Evolutionary conservation across 139 green algal species (phyloP).

Genomic region (Chlorella sp.): DNA sequence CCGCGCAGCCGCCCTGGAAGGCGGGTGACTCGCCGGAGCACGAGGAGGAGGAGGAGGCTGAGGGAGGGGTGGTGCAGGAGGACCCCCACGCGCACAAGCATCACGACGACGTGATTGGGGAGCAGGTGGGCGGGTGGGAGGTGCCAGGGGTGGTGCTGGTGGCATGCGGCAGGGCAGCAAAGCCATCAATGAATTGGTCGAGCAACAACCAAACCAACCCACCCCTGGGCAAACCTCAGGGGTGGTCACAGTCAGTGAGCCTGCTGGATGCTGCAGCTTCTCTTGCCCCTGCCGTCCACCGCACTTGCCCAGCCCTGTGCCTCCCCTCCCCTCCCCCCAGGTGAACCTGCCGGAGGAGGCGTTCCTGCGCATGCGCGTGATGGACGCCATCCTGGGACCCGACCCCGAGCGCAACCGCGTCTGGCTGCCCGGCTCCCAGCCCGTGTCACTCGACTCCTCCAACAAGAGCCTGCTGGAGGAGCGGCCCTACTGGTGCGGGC

Average conservation of each 20-base stretch:
- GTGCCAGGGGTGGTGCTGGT: neutral
- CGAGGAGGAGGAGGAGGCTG: constrained; percentile 27
- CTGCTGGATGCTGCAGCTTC: too few species aligned
- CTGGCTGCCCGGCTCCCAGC: constrained; percentile 91
- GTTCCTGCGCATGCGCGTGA: constrained; percentile 34
- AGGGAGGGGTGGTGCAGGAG: neutral
- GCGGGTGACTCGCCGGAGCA: constrained; percentile 42
- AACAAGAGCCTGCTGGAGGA: constrained; percentile 75
- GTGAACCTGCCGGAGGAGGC: constrained; percentile 56
- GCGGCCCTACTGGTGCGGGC: constrained; percentile 32
- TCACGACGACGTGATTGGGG: constrained; percentile 90
- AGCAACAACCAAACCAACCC: too few species aligned
- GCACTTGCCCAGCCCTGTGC: neutral
- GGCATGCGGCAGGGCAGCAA: too few species aligned
- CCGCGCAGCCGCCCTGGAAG: constrained; percentile 80
- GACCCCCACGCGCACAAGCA: constrained; percentile 45
- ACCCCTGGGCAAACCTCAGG: too few species aligned
- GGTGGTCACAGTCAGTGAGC: too few species aligned
- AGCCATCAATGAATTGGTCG: too few species aligned
- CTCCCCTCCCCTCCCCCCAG: neutral
- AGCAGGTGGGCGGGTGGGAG: constrained; percentile 55
- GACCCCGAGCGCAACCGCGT: neutral
- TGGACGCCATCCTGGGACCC: constrained; percentile 35
- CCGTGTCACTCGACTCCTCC: constrained; percentile 82
- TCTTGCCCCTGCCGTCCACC: neutral